phyloP scores from a whole-genome alignment of 371 early-diverging fungal species.

The Fennellomyces sp. region DNA sequence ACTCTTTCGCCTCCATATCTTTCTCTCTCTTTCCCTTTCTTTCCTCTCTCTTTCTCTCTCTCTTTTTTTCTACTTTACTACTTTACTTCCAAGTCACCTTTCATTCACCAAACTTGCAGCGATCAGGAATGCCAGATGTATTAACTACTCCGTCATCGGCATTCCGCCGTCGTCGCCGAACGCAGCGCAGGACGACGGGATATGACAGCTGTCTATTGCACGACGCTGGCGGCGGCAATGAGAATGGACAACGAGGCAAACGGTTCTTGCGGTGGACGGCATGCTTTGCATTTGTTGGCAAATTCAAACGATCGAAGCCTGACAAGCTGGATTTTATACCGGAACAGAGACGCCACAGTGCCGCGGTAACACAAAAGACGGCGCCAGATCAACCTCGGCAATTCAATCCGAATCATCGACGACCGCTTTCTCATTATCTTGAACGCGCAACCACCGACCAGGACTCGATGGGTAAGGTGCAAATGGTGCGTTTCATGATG shows the following conservation, averaged over 20 bases:
- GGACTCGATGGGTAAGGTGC: neutral
- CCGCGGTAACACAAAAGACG: slow-evolving; percentile 6
- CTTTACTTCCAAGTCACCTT: neutral
- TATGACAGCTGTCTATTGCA: slow-evolving; percentile 9
- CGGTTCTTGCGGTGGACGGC: slow-evolving; percentile 21
- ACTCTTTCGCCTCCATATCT: neutral
- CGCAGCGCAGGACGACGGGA: neutral
- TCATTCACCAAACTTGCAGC: neutral
- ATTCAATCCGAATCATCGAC: too few relatives aligned
- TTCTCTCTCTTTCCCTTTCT: neutral
- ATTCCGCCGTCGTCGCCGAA: slow-evolving; percentile 2
- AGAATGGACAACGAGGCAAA: slow-evolving; percentile 4
- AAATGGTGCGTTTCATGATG: too few relatives aligned
- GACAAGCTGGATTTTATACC: slow-evolving; percentile 6
- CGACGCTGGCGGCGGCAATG: neutral
- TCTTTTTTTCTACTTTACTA: neutral
- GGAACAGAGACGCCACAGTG: slow-evolving; percentile 1
- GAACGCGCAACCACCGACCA: neutral
- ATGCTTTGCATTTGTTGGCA: slow-evolving; percentile 20
- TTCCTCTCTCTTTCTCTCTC: slow-evolving; percentile 1
- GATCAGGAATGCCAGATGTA: neutral
- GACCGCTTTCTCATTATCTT: slow-evolving; percentile 9
- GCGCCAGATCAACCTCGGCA: neutral
- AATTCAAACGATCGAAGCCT: slow-evolving; percentile 14
- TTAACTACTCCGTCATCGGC: slow-evolving; percentile 1